Base-by-base conservation (phyloP, 176 grass and related monocot species). In the Oryza glaberrima region DNA sequence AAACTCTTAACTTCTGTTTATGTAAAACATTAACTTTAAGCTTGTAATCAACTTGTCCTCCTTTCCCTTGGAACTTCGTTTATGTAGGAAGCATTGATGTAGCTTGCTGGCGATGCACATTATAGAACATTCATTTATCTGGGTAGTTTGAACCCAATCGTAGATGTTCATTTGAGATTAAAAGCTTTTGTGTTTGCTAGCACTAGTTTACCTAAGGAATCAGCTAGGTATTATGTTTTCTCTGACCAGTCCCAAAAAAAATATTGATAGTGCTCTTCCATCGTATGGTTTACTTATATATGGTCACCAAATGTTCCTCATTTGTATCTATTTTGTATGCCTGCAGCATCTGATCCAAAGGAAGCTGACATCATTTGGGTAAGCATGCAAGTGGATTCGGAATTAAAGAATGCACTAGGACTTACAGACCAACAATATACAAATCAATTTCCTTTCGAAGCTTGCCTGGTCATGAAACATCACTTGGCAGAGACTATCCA, bases 401-500 rank as follows among this genome's bases (percentile, higher is more conserved):
- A 95, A 92, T 54, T 92, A 72, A 98, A 90, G 75, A 98, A 80
- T 20, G 89, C 90, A 72, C 36, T 95, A 73, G 85, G 86, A 65
- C 82, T 98, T 72, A 92, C 81, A 28, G 93, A 98, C 48, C 51
- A 87, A 70, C 96, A 98, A 43, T 95, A 93, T 83, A 93, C 69
- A 73, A 98, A 98, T 76, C 96, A 98, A 78, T 98, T 98, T 79
- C 96, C 96, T 82, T 98, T 90, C 64, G 96, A 98, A 84, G 96
- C 93, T 78, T 98, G 96, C 80, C 80, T 98, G 71, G 96, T 98
- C 75, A 98, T 98, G 96, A 98, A 98, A 70, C 96, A 98, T 73
- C 91, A 98, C 78, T 78, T 98, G 38, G 96, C 96, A 1, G 93
- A 95, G 73, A 98, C 96, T 11, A 90, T 98, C 77, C 86, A 90